Base-by-base conservation (phyloP, 2,329 filamentous ascomycete genomes). In the Cercospora zeina region DNA sequence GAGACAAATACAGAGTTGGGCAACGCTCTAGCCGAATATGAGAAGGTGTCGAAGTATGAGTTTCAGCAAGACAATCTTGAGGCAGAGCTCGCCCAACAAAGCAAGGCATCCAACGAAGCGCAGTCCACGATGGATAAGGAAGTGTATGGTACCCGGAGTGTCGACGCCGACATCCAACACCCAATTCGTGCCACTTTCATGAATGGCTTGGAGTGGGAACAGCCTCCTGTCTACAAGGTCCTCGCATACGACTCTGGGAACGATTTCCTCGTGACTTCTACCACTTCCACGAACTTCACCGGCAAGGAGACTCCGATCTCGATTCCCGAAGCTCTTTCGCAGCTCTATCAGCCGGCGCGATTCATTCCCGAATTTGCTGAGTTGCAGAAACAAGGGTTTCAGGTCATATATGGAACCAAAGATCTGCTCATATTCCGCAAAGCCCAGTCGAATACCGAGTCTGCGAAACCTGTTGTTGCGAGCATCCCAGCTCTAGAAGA, bases 381-480 rank as follows among this genome's bases (percentile, higher is more conserved):
- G 1, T 79, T 89, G 1, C 81, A 86, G 63, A 77, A 79, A 0
- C 79, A 87, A 59, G 88, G 87, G 0, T 90, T 86, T 65, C 87
- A 89, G 68, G 85, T 89, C 39, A 81, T 87, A 1, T 85, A 87
- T 1, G 87, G 86, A 1, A 80, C 80, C 53, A 82, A 82, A 5
- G 82, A 90, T 65, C 79, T 89, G 4, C 79, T 90, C 27, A 81
- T 91, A 3, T 88, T 90, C 70, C 85, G 85, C 65, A 87, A 88
- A 73, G 80, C 84, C 3, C 78, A 80, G 6, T 69, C 75, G 2
- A 45, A 3, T 1, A 24, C 11, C 39, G 69, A 75, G 14, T 58
- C 61, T 13, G 49, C 5, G 50, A 27, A 42, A 2, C 47, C 37
- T 31, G 55, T 33, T 31, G 51, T 49, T 21, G 24, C 42, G 9